Evolutionary conservation across 345 rosid species (phyloP).

Genomic region (Euphorbia tirucalli): DNA sequence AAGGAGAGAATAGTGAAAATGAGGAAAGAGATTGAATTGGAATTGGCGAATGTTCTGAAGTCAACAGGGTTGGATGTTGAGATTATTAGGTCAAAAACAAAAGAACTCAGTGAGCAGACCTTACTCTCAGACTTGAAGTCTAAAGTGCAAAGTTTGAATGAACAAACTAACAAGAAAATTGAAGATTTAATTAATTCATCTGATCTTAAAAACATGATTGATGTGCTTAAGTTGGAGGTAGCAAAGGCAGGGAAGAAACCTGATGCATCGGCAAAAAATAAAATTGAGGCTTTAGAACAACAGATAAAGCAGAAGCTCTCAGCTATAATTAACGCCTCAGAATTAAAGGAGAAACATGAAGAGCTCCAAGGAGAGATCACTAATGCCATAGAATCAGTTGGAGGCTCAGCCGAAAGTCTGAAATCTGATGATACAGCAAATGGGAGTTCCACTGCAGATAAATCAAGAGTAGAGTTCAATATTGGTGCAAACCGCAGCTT

Average conservation of each 20-base stretch:
- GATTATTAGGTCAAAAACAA: slow-evolving; percentile 36
- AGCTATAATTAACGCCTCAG: slow-evolving; percentile 50
- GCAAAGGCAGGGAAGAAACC: slow-evolving; percentile 56
- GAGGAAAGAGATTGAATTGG: slow-evolving; percentile 52
- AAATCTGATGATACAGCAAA: slow-evolving; percentile 19
- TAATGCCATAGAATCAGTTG: slow-evolving; percentile 35
- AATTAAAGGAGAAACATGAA: slow-evolving; percentile 53
- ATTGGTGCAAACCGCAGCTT: slow-evolving; percentile 47
- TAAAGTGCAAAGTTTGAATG: slow-evolving; percentile 46
- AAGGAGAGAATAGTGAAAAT: slow-evolving; percentile 47
- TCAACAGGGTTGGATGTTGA: slow-evolving; percentile 62
- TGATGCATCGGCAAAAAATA: slow-evolving; percentile 37
- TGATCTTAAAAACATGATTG: slow-evolving; percentile 58
- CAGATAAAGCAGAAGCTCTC: slow-evolving; percentile 61
- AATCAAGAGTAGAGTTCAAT: slow-evolving; percentile 47
- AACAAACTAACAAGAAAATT: slow-evolving; percentile 53
- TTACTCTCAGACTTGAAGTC: slow-evolving; percentile 34
- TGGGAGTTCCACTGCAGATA: slow-evolving; percentile 23
- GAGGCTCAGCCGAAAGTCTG: slow-evolving; percentile 41
- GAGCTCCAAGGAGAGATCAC: slow-evolving; percentile 47
- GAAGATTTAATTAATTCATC: slow-evolving; percentile 47
- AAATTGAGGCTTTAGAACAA: slow-evolving; percentile 54
- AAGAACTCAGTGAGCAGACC: slow-evolving; percentile 34
- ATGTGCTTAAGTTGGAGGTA: slow-evolving; percentile 58
- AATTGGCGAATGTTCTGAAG: slow-evolving; percentile 43